Base-by-base conservation (phyloP, 306 rosid genomes). In the Corylus avellana region DNA sequence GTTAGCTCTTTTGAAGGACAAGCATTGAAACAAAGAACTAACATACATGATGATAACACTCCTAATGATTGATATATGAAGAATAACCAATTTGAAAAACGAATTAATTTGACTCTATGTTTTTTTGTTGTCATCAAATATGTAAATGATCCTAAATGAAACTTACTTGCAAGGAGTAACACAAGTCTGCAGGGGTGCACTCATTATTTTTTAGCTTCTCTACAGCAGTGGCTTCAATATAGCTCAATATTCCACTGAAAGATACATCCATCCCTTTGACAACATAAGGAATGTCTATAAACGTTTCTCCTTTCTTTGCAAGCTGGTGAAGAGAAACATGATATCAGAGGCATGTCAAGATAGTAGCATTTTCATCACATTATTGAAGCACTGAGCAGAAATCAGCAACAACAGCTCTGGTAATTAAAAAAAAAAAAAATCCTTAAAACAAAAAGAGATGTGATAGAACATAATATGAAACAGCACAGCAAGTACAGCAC, bases 261-360 rank as follows among this genome's bases (percentile, higher is more conserved):
- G 98, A 94, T 44, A 94, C 97, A 69, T 92, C 98, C 97, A 94
- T 92, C 76, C 98, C 98, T 85, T 94, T 94, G 61, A 94, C 98
- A 54, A 71, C 93, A 79, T 94, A 92, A 35, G 98, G 98, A 81
- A 92, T 79, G 77, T 94, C 98, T 67, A 91, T 89, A 77, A 92
- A 94, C 54, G 86, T 83, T 78, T 88, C 88, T 22, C 97, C 98
- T 80, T 92, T 91, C 88, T 92, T 94, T 0, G 97, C 97, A 82
- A 94, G 97, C 98, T 92, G 85, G 44, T 68, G 35, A 55, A 56
- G 48, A 39, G 83, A 79, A 81, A 79, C 72, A 75, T 61, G 18
- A 61, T 16, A 77, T 63, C 55, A 78, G 61, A 78, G 61, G 57
- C 72, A 75, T 72, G 27, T 57, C 75, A 66, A 77, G 54, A 58